Percentiles rank a stretch among this genome's conserved stretches.
These are phyloP conservation scores for Xerocomellus intermedius DNA, from an alignment of 768 basidiomycete species.

Conservation along the genomic window DNA sequence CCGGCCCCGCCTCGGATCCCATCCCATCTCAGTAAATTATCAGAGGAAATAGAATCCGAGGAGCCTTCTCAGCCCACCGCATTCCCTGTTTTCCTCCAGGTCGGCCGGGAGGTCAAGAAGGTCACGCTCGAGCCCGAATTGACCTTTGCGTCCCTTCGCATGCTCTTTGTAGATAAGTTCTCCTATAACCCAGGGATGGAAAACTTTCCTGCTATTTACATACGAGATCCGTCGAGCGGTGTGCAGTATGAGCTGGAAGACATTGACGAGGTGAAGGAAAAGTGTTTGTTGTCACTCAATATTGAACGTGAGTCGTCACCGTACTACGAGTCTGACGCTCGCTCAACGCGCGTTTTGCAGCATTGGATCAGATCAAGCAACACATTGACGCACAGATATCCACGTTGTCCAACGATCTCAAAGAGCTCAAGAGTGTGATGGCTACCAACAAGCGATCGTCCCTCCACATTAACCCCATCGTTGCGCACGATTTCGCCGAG, in stretches of 20 bases:
- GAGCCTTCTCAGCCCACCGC: slow-evolving; percentile 22
- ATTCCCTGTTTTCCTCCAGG: slow-evolving; percentile 82
- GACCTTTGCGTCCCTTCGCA: slow-evolving; percentile 71
- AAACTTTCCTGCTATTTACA: slow-evolving; percentile 94
- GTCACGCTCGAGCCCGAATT: slow-evolving; percentile 66
- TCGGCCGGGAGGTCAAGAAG: slow-evolving; percentile 90
- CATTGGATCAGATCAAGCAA: slow-evolving; percentile 97
- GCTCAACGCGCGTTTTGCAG: slow-evolving; percentile 41
- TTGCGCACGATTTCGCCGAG: slow-evolving; percentile 57
- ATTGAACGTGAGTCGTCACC: slow-evolving; percentile 81
- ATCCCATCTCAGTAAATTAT: slow-evolving; percentile 16
- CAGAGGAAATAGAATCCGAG: slow-evolving; percentile 18
- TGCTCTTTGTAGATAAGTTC: slow-evolving; percentile 94
- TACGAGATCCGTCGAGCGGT: slow-evolving; percentile 87
- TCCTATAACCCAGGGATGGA: slow-evolving; percentile 91
- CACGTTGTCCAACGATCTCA: slow-evolving; percentile 80
- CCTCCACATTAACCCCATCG: slow-evolving; percentile 43
- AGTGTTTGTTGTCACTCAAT: slow-evolving; percentile 85
- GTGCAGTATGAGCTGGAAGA: slow-evolving; percentile 97
- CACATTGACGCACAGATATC: slow-evolving; percentile 94
- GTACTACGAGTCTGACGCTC: slow-evolving; percentile 1
- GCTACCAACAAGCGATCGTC: slow-evolving; percentile 54
- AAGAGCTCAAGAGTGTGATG: slow-evolving; percentile 77
- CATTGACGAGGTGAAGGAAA: slow-evolving; percentile 87
- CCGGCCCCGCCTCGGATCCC: slow-evolving; percentile 1